phyloP scores from a whole-genome alignment of 1,284 basidiomycete genomes.

The Hemileia vastatrix region DNA sequence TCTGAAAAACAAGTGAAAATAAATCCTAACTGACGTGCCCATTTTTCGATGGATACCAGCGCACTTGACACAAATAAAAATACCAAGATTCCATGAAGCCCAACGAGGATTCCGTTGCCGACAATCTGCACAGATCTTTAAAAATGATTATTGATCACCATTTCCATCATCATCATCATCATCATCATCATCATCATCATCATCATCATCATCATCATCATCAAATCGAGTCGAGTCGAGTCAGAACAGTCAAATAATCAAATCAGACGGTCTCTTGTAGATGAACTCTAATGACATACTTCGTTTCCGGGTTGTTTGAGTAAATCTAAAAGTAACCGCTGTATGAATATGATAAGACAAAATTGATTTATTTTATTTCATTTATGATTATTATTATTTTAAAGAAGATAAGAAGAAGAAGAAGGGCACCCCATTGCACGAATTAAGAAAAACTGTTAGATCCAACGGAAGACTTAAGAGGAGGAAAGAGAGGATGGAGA shows the following conservation, averaged over 20 bases:
- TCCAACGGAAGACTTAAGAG: background rate
- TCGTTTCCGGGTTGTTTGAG: conserved; percentile 15
- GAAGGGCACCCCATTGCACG: no score
- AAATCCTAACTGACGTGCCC: conserved; percentile 29
- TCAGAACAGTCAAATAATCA: background rate
- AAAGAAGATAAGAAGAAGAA: no score
- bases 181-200: background rate
- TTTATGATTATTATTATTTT: no score
- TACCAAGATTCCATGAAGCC: conserved; percentile 39
- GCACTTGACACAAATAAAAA: conserved; percentile 36
- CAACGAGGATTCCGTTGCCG: conserved; percentile 35
- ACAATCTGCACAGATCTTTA: conserved; percentile 41
- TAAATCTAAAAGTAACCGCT: conserved; percentile 14
- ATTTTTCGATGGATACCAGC: conserved; percentile 45
- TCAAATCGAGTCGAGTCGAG: no score
- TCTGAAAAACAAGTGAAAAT: background rate
- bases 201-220: background rate
- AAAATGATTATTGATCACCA: conserved; percentile 29
- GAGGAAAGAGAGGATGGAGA: background rate
- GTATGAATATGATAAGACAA: no score
- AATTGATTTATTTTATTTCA: no score
- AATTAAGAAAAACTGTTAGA: no score
- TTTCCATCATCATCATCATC: background rate
- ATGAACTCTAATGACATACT: background rate
- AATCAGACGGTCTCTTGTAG: background rate